These are phyloP conservation scores for Solanum ossicruentum DNA, from an alignment of 257 asterid species.

Conservation along the genomic window DNA sequence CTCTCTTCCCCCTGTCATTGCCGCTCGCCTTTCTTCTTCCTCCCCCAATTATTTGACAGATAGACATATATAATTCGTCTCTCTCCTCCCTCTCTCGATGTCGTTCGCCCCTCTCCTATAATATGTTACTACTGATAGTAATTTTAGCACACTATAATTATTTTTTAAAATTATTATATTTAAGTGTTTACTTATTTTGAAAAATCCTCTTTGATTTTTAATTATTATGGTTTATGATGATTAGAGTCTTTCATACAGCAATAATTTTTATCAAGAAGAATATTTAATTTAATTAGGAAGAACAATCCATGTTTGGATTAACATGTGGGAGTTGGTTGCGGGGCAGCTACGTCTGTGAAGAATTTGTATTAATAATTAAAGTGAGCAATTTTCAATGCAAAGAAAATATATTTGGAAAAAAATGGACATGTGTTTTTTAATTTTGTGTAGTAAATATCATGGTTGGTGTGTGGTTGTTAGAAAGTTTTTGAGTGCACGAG, in stretches of 20 bases:
- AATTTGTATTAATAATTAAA: background rate
- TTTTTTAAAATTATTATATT: too few species aligned
- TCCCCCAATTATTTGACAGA: too few species aligned
- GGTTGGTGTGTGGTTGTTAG: constrained; percentile 14
- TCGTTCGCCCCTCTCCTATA: too few species aligned
- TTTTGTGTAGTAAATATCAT: background rate
- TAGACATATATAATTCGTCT: too few species aligned
- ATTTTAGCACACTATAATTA: too few species aligned
- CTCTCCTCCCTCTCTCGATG: too few species aligned
- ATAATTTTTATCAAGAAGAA: background rate
- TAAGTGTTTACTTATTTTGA: too few species aligned
- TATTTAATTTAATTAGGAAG: background rate
- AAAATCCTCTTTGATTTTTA: too few species aligned
- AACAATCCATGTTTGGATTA: background rate
- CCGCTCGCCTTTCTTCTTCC: too few species aligned
- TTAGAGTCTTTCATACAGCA: background rate
- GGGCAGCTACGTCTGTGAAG: constrained; percentile 27
- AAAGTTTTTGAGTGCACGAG: constrained; percentile 29
- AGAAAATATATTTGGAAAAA: background rate
- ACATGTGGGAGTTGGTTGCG: constrained; percentile 9
- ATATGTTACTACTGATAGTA: too few species aligned
- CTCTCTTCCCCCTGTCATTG: too few species aligned
- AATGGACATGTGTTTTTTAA: background rate
- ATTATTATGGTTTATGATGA: too few species aligned
- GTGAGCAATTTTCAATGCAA: constrained; percentile 10